Evolutionary conservation across 768 basidiomycete species (phyloP), one percentile per base, ranked within the genome.

Genomic region (Candolleomyces eurysporus): DNA sequence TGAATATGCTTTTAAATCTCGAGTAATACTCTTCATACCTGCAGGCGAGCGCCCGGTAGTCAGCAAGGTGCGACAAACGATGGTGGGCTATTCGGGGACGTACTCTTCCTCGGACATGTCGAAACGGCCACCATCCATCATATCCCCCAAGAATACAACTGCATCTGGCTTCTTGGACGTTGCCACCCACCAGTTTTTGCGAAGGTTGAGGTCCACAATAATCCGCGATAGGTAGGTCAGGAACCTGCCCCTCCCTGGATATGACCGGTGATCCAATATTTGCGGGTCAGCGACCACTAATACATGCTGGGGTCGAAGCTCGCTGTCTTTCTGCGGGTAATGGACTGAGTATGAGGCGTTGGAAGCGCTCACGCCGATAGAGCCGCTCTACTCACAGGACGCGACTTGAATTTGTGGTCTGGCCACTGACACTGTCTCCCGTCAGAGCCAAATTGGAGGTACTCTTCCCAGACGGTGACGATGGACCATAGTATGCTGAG

Each of bases 261-360:
- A 94, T 4, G 91, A 91, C 48, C 82, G 78, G 51, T 81, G 79
- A 71, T 95, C 88, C 49, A 93, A 80, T 30, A 96, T 84, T 73
- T 96, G 94, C 0, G 94, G 91, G 74, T 97, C 96, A 13, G 95
- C 88, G 40, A 95, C 77, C 50, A 96, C 76, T n/a, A 97, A 84
- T 21, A 93, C 77, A 71, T 88, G 90, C 64, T 62, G 77, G 62
- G 61, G 68, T 69, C 62, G 65, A 58, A 60, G 69, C 69, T 40
- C 68, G 64, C 8, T 61, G 63, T 57, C n/a, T 62, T 60, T 60
- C 66, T 70, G 69, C 48, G 48, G 55, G 56, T 58, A 26, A 51
- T 31, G 60, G 58, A 54, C 39, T 59, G 46, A 58, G 61, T 50
- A 30, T 36, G 48, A 36, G 36, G 56, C 39, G 45, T 17, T 54